phyloP scores from a whole-genome alignment of 257 asterid genomes.

The Lantana camara region DNA sequence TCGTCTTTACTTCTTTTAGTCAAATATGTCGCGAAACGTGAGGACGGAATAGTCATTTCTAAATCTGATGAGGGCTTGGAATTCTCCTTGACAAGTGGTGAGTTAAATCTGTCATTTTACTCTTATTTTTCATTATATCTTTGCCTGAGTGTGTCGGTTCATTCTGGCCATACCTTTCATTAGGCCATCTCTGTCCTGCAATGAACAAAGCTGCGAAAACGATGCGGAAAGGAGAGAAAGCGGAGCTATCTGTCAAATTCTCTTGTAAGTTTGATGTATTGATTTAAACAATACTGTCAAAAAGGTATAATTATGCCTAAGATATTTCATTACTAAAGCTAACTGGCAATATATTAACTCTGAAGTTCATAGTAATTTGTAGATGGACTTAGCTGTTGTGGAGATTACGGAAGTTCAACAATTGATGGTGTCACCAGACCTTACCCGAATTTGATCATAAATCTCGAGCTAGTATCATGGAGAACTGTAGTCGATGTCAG shows the following conservation, averaged over 20 bases:
- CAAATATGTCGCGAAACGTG: conserved; percentile 49
- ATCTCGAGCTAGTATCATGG: conserved; percentile 61
- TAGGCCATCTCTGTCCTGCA: conserved; percentile 61
- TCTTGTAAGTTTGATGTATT: conserved; percentile 41
- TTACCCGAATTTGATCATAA: conserved; percentile 42
- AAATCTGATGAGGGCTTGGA: conserved; percentile 43
- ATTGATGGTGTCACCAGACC: conserved; percentile 16
- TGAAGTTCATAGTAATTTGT: conserved; percentile 18
- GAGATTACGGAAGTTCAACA: conserved; percentile 22
- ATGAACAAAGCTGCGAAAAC: conserved; percentile 56
- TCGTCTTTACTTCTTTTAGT: conserved; percentile 39
- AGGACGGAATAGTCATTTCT: conserved; percentile 41
- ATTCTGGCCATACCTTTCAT: background rate
- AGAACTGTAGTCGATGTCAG: conserved; percentile 45
- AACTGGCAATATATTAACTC: conserved; percentile 3
- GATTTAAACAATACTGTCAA: background rate
- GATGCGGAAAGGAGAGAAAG: conserved; percentile 70
- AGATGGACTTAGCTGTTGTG: conserved; percentile 45
- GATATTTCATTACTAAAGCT: background rate
- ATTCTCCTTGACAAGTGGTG: conserved; percentile 50
- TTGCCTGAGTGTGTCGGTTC: too few relatives aligned
- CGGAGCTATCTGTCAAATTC: conserved; percentile 58
- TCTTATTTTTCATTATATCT: too few relatives aligned
- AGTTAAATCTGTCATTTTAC: conserved; percentile 2
- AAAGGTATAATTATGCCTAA: background rate